Evolutionary conservation across 2,329 filamentous ascomycete species (phyloP).

Genomic region (Claviceps maximensis): DNA sequence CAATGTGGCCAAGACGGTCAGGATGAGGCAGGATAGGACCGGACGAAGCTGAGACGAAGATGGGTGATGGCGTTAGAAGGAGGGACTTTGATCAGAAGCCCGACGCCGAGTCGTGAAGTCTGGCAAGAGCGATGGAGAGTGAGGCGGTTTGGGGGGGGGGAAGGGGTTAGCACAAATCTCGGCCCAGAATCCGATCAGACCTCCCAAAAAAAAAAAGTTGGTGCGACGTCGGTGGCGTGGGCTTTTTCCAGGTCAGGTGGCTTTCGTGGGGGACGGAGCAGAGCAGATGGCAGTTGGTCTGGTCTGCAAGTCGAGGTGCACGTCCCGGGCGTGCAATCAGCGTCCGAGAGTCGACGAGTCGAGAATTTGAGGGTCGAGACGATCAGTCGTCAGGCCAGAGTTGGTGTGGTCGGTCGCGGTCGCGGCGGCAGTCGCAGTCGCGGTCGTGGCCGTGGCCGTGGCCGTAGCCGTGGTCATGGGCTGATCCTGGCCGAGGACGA

Average conservation of each 20-base stretch:
- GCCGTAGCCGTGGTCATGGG: too few relatives aligned
- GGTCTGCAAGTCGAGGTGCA: too few relatives aligned
- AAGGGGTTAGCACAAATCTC: neutral
- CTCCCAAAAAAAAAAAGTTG: neutral
- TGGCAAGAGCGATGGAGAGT: neutral
- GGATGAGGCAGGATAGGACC: neutral
- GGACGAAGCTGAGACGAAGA: neutral
- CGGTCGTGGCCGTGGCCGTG: too few relatives aligned
- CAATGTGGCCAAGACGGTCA: too few relatives aligned
- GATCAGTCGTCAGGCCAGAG: too few relatives aligned
- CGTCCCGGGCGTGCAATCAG: too few relatives aligned
- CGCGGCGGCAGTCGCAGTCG: too few relatives aligned
- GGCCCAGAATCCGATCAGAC: neutral
- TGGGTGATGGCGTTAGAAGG: neutral
- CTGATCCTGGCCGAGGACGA: too few relatives aligned
- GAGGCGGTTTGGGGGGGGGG: neutral
- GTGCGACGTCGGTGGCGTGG: neutral
- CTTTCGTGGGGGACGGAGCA: neutral
- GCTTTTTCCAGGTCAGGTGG: neutral
- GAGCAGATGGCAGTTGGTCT: too few relatives aligned
- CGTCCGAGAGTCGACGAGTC: too few relatives aligned
- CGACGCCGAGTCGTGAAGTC: neutral
- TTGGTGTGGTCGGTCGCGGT: too few relatives aligned
- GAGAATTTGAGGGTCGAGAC: too few relatives aligned
- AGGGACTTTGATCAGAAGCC: neutral